phyloP scores from a whole-genome alignment of 345 rosid genomes.

The Arabidopsis arenosa region DNA sequence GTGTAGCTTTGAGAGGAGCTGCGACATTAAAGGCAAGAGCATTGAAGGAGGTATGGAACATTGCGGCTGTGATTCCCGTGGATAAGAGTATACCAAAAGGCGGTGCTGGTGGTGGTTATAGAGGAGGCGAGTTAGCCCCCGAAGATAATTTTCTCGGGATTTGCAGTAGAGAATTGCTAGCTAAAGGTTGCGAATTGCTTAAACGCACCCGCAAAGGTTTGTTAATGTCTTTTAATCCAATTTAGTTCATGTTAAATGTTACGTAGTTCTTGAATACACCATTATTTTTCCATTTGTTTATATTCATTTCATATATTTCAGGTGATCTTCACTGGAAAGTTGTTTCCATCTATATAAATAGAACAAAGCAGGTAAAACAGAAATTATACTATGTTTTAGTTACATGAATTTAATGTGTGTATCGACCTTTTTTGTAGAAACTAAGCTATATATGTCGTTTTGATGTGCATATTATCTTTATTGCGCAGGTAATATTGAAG shows the following conservation, averaged over 20 bases:
- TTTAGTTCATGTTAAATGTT: neutral
- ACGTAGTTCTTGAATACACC: slow-evolving; percentile 12
- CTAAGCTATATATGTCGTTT: neutral
- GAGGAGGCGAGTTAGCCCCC: slow-evolving; percentile 65
- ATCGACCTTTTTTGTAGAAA: slow-evolving; percentile 4
- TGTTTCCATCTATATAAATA: slow-evolving; percentile 87
- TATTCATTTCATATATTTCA: slow-evolving; percentile 42
- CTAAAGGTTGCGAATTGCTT: slow-evolving; percentile 94
- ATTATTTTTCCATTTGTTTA: neutral
- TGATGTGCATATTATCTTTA: neutral
- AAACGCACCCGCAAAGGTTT: slow-evolving; percentile 95
- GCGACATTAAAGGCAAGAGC: slow-evolving; percentile 91
- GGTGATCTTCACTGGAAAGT: slow-evolving; percentile 98
- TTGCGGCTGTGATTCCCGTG: slow-evolving; percentile 91
- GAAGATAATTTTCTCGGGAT: slow-evolving; percentile 84
- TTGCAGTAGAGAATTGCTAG: slow-evolving; percentile 82
- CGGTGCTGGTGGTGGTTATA: slow-evolving; percentile 49
- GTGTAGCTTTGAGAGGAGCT: slow-evolving; percentile 86
- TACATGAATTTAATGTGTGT: neutral
- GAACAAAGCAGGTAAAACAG: slow-evolving; percentile 69
- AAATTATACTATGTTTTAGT: neutral
- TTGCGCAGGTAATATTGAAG: slow-evolving; percentile 73
- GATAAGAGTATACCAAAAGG: slow-evolving; percentile 66
- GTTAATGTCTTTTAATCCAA: slow-evolving; percentile 21
- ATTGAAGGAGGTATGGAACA: slow-evolving; percentile 94